Base-by-base conservation (phyloP, 2,329 filamentous ascomycete species). In the Claviceps monticola region DNA sequence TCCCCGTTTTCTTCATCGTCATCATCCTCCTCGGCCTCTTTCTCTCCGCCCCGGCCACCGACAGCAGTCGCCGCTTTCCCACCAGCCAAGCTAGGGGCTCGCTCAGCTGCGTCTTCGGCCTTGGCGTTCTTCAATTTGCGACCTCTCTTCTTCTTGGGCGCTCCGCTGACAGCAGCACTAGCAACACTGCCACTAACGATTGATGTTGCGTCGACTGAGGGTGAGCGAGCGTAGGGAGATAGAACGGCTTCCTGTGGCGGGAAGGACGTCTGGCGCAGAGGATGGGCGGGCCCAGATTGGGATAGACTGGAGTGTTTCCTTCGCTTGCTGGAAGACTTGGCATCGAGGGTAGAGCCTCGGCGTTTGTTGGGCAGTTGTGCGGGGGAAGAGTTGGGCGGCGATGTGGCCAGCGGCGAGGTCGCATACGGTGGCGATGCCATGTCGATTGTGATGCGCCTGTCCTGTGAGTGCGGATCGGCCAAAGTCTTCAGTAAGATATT, bases 221-320 rank as follows among this genome's bases (percentile, higher is more conserved):
- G 84, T 0, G 83, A 86, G 16, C 83, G 78, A 17, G 73, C 73
- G 42, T 75, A 75, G 0, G 78, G 74, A 2, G 78, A 80, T 21
- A 72, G 66, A 37, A 66, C 67, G 36, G 9, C 53, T 51, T 79
- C 83, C 9, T 34, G 29, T 26, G 86, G 85, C 0, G 86, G 84
- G 62, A 89, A 93, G 0, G 86, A 88, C 4, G 88, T 90, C 61
- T 89, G 85, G 41, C 87, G 84, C 1, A 93, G 78, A 1, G 84
- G 84, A 57, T 88, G 84, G 0, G 77, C 72, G 1, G 78, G 77
- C 16, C 62, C 58, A 7, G 78, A 79, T 8, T 74, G 70, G 3
- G 82, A 82, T 56, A 81, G 71, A 55, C 68, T 76, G 13, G 83
- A 88, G 5, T 82, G 75, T 63, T 90, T 90, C 61, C 86, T 83